Percentiles rank a stretch among this genome's conserved stretches.
These are phyloP conservation scores for Sedum album DNA, from an alignment of 164 flowering plant genomes.

Conservation along the genomic window DNA sequence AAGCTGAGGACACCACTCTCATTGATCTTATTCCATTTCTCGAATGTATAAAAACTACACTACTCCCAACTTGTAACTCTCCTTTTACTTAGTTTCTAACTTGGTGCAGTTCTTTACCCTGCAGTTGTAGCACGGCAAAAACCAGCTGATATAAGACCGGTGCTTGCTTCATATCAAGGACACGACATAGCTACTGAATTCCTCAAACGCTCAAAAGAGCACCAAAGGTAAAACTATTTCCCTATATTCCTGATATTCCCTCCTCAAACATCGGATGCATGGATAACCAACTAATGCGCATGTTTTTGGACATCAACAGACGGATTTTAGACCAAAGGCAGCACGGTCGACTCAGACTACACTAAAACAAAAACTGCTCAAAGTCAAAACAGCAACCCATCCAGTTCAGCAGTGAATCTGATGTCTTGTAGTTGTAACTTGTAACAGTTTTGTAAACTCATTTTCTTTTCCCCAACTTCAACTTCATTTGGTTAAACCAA, in stretches of 20 bases:
- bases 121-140: slow-evolving; percentile 16
- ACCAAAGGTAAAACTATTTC: slow-evolving; percentile 13
- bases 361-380: background rate
- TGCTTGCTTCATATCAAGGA: slow-evolving; percentile 15
- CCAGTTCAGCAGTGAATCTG: too few species aligned
- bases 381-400: too few species aligned
- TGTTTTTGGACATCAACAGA: background rate
- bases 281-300: background rate
- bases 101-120: background rate
- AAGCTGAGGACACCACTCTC: slow-evolving; percentile 18
- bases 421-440: too few species aligned
- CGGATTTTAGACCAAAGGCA: slow-evolving; percentile 7
- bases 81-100: background rate
- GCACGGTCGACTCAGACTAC: slow-evolving; percentile 5
- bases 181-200: slow-evolving; percentile 15
- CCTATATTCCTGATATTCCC: background rate
- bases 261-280: background rate
- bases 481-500: background rate
- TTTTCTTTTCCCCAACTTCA: background rate
- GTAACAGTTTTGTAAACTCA: too few species aligned
- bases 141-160: slow-evolving; percentile 19
- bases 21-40: slow-evolving; percentile 22
- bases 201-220: slow-evolving; percentile 15
- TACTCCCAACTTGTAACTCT: background rate
- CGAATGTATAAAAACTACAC: slow-evolving; percentile 12